Conservation (phyloP, 345 rosid species). For the Citrus cavaleriei region DNA sequence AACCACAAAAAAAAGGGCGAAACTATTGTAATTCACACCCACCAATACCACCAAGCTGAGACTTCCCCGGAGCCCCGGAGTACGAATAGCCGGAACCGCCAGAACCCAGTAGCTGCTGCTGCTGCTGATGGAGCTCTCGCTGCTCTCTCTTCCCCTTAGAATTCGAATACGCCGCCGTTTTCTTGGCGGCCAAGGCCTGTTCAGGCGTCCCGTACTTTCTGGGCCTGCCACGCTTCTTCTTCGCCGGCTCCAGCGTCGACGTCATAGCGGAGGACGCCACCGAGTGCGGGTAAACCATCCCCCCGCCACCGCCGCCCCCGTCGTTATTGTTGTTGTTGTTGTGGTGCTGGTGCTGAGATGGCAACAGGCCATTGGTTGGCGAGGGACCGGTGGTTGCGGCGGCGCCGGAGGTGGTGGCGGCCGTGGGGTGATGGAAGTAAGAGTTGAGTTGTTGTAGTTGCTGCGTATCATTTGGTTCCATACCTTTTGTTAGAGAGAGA, state of each 20-base stretch:
- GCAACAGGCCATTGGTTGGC: slow-evolving; percentile 62
- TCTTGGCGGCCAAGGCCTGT: slow-evolving; percentile 87
- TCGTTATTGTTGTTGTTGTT: slow-evolving; percentile 8
- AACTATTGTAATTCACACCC: slow-evolving; percentile 11
- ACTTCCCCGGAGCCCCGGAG: slow-evolving; percentile 35
- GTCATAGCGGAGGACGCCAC: slow-evolving; percentile 57
- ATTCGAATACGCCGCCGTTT: slow-evolving; percentile 50
- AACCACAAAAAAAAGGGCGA: slow-evolving; percentile 5
- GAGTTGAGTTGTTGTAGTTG: slow-evolving; percentile 37
- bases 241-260: slow-evolving; percentile 52
- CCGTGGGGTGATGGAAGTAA: slow-evolving; percentile 36
- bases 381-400: slow-evolving; percentile 35
- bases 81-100: slow-evolving; percentile 23
- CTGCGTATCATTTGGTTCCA: slow-evolving; percentile 67
- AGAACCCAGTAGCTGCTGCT: slow-evolving; percentile 19
- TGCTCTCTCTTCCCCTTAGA: slow-evolving; percentile 46
- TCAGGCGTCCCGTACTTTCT: slow-evolving; percentile 96
- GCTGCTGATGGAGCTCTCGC: slow-evolving; percentile 20
- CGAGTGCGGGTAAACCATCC: slow-evolving; percentile 53
- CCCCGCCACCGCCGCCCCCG: background rate
- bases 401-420: slow-evolving; percentile 35
- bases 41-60: slow-evolving; percentile 36
- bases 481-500: slow-evolving; percentile 30
- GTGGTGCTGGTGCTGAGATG: slow-evolving; percentile 19
- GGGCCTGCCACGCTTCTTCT: slow-evolving; percentile 89